phyloP scores from a whole-genome alignment of 2,329 filamentous ascomycete genomes.

The Claviceps africana region DNA sequence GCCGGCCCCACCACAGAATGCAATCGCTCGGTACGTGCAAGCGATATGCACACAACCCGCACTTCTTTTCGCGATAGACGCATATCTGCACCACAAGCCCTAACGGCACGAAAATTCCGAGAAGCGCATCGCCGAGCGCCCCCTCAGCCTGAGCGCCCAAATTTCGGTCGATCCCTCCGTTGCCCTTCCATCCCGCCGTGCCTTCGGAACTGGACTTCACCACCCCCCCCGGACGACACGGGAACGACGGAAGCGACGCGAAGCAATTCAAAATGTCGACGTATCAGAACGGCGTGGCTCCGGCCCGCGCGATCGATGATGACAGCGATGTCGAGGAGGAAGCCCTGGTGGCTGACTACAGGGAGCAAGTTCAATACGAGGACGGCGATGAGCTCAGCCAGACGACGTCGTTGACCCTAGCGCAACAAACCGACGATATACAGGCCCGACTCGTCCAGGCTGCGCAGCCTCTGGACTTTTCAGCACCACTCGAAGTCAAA shows the following conservation, averaged over 20 bases:
- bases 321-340: conserved; percentile 96
- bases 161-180: conserved; percentile 15
- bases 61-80: conserved; percentile 10
- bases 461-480: conserved; percentile 89
- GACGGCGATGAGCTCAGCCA: conserved; percentile 71
- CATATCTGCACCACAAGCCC: conserved; percentile 24
- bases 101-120: conserved; percentile 24
- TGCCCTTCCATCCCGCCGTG: conserved; percentile 13
- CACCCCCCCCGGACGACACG: conserved; percentile 10
- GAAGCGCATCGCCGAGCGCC: conserved; percentile 10
- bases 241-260: conserved; percentile 16
- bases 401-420: conserved; percentile 53
- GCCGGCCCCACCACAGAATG: conserved; percentile 8
- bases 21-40: conserved; percentile 14
- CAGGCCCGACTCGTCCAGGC: conserved; percentile 83
- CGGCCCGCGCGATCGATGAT: conserved; percentile 50
- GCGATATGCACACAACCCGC: conserved; percentile 14
- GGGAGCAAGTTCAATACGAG: conserved; percentile 89
- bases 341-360: conserved; percentile 87
- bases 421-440: conserved; percentile 74
- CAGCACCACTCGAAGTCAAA: conserved; percentile 89
- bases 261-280: conserved; percentile 37
- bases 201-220: conserved; percentile 3
- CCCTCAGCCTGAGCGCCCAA: conserved; percentile 18
- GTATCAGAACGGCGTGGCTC: conserved; percentile 47